Evolutionary conservation across 345 rosid species (phyloP).

Genomic region (Aquilaria yunnanensis): DNA sequence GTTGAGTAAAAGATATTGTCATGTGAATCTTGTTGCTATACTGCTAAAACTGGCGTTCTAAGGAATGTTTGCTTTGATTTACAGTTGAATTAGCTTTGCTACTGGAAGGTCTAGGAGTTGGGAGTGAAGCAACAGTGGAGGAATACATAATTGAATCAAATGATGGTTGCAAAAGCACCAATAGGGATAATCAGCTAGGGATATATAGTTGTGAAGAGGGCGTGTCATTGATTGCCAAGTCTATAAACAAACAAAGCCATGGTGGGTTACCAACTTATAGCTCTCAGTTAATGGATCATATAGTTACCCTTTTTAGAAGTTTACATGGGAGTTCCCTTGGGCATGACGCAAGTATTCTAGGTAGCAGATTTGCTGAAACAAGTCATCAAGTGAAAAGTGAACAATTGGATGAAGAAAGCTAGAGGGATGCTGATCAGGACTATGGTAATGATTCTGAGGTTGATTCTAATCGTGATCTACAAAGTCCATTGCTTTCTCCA

Average conservation of each 20-base stretch:
- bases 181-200: slow-evolving; percentile 41
- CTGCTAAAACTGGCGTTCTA: too few relatives aligned
- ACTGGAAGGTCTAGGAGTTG: slow-evolving; percentile 85
- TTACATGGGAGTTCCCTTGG: slow-evolving; percentile 60
- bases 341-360: slow-evolving; percentile 65
- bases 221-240: slow-evolving; percentile 82
- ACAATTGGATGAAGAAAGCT: slow-evolving; percentile 79
- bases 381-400: slow-evolving; percentile 41
- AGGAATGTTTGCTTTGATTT: slow-evolving; percentile 7
- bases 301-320: slow-evolving; percentile 83
- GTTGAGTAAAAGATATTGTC: background rate
- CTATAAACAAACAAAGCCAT: slow-evolving; percentile 62
- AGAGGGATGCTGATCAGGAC: slow-evolving; percentile 37
- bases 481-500: slow-evolving; percentile 71
- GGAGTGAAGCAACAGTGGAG: slow-evolving; percentile 74
- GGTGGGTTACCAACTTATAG: slow-evolving; percentile 58
- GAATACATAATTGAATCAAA: slow-evolving; percentile 73
- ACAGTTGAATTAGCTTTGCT: slow-evolving; percentile 92
- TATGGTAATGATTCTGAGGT: slow-evolving; percentile 46
- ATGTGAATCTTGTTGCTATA: background rate
- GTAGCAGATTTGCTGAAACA: slow-evolving; percentile 60
- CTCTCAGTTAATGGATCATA: slow-evolving; percentile 58
- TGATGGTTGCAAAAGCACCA: slow-evolving; percentile 13
- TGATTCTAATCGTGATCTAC: slow-evolving; percentile 32
- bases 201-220: slow-evolving; percentile 72